Percentiles rank a stretch among this genome's conserved stretches.
These are phyloP conservation scores for Orbilia javanica DNA, from an alignment of 2,329 filamentous ascomycete species.

Conservation along the genomic window DNA sequence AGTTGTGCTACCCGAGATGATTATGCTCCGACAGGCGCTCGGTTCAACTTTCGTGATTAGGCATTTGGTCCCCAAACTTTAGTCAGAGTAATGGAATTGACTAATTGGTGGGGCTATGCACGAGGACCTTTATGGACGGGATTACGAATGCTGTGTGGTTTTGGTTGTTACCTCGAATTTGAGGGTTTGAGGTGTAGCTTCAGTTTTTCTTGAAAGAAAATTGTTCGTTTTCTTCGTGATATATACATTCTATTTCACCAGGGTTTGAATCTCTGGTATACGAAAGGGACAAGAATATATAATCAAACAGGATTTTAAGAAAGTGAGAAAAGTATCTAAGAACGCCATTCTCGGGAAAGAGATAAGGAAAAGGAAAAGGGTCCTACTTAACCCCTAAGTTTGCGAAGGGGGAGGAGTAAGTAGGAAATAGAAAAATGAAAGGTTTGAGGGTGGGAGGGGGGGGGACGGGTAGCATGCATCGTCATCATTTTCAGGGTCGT, in stretches of 20 bases:
- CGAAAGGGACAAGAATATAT: slow-evolving; percentile 5
- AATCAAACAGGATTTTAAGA: slow-evolving; percentile 4
- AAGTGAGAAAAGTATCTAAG: slow-evolving; percentile 7
- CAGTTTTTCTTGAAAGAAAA: not conserved
- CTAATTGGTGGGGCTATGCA: not conserved
- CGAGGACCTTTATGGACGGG: not conserved
- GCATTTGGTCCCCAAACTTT: too few species aligned
- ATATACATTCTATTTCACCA: slow-evolving; percentile 13
- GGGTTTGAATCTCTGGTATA: not conserved
- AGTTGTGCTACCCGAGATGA: too few species aligned
- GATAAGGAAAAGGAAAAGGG: not conserved
- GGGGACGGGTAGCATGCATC: not conserved
- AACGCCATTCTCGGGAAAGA: slow-evolving; percentile 7
- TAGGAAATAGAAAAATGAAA: not conserved
- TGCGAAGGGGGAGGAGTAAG: not conserved
- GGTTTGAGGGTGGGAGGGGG: not conserved
- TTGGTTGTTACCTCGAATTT: not conserved
- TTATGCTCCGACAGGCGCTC: too few species aligned
- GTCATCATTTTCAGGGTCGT: not conserved
- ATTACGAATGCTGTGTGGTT: not conserved
- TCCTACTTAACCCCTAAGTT: not conserved
- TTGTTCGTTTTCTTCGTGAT: not conserved
- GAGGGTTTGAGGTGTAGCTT: not conserved
- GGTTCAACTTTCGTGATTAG: not conserved
- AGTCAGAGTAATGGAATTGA: too few species aligned